Conservation (phyloP, 331 rosid species). For the Cydonia oblonga region DNA sequence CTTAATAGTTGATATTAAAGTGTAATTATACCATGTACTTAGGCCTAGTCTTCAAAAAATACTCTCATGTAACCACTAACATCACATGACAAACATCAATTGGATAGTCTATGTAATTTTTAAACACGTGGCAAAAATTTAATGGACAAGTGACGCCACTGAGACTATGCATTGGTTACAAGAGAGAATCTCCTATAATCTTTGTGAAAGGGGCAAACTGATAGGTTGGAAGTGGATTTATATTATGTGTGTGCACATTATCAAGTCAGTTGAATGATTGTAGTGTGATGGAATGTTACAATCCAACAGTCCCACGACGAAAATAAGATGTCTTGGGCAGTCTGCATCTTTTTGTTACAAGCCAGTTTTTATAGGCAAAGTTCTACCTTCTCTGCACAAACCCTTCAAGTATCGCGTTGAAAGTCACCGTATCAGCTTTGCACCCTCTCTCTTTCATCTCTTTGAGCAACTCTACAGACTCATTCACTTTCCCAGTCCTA, state of each 20-base stretch:
- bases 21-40: not conserved
- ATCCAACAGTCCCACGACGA: not conserved
- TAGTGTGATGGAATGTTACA: not conserved
- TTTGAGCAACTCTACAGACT: slow-evolving; percentile 52
- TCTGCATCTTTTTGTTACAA: too few species aligned
- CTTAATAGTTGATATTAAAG: not conserved
- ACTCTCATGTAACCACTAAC: not conserved
- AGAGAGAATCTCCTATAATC: not conserved
- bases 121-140: not conserved
- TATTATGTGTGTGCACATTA: too few species aligned
- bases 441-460: slow-evolving; percentile 57
- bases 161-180: not conserved
- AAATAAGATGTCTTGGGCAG: not conserved
- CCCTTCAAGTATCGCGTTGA: slow-evolving; percentile 72
- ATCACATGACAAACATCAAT: not conserved
- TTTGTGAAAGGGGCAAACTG: too few species aligned
- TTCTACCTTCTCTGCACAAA: slow-evolving; percentile 36
- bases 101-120: not conserved
- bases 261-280: too few species aligned
- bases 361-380: not conserved
- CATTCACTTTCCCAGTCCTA: too few species aligned
- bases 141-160: not conserved
- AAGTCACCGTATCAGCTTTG: slow-evolving; percentile 55
- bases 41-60: not conserved
- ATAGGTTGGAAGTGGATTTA: too few species aligned